Conservation (phyloP, 148 eudicot species). For the Rhododendron kiyosumense region DNA sequence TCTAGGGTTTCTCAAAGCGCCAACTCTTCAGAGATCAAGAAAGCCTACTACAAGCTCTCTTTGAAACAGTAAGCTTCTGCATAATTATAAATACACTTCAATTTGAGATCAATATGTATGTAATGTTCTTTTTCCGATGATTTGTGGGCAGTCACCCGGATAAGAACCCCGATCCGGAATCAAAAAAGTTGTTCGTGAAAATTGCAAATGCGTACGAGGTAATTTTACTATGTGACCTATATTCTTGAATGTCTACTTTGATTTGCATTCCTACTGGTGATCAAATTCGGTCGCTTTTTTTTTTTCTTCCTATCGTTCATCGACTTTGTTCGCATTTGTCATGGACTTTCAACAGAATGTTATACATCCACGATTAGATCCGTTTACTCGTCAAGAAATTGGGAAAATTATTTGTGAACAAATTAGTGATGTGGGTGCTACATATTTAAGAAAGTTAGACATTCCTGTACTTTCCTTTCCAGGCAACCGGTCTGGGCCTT, state of each 20-base stretch:
- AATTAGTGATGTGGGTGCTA: not conserved
- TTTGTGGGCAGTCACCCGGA: slow-evolving; percentile 61
- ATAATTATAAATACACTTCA: not conserved
- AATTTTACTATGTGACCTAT: not conserved
- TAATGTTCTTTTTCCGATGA: not conserved
- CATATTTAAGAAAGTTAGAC: not conserved
- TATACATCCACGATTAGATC: not conserved
- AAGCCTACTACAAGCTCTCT: slow-evolving; percentile 83
- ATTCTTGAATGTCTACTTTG: not conserved
- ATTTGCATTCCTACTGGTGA: not conserved
- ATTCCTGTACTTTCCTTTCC: not conserved
- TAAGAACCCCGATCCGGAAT: slow-evolving; percentile 90
- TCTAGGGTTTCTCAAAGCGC: slow-evolving; percentile 77
- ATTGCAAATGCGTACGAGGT: slow-evolving; percentile 94
- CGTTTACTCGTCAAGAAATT: too few species aligned
- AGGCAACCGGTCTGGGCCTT: not conserved
- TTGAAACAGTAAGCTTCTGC: slow-evolving; percentile 60
- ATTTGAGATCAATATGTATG: not conserved
- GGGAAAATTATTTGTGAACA: not conserved
- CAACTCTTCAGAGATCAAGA: slow-evolving; percentile 84
- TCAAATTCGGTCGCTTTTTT: not conserved
- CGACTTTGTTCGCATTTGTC: not conserved
- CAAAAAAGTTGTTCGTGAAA: slow-evolving; percentile 69
- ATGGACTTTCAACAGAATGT: not conserved
- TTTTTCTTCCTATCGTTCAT: not conserved